Evolutionary conservation across 805 yeast genomes (phyloP).

Genomic region (Wickerhamomyces bisporus): DNA sequence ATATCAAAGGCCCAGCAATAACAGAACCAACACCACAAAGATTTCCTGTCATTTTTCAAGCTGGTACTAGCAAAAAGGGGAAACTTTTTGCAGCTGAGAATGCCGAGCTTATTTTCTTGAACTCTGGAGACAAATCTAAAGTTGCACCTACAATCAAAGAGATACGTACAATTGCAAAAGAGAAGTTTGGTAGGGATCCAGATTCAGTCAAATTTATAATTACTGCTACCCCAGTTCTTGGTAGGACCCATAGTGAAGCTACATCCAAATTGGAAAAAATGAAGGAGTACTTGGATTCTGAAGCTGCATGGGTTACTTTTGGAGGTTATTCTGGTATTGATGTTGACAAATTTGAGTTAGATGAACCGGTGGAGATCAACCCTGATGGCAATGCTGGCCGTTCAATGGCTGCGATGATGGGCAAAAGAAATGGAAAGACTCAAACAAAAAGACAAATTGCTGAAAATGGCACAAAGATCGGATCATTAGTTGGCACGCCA

Average conservation of each 20-base stretch:
- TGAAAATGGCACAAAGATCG: conserved; percentile 29
- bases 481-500: conserved; percentile 30
- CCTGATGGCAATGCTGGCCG: conserved; percentile 29
- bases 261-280: conserved; percentile 27
- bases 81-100: conserved; percentile 36
- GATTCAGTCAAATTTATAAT: conserved; percentile 32
- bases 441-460: conserved; percentile 21
- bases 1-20: conserved; percentile 35
- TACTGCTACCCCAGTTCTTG: conserved; percentile 29
- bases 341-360: conserved; percentile 14
- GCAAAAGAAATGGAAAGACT: conserved; percentile 23
- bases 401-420: conserved; percentile 30
- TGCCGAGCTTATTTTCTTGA: conserved; percentile 37
- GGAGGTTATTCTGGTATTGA: conserved; percentile 26
- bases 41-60: conserved; percentile 38
- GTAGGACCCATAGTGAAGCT: conserved; percentile 35
- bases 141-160: conserved; percentile 26
- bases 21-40: conserved; percentile 39
- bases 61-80: conserved; percentile 37
- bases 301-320: conserved; percentile 39
- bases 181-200: conserved; percentile 32
- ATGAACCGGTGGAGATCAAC: conserved; percentile 21
- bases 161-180: conserved; percentile 28
- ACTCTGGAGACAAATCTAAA: conserved; percentile 27
- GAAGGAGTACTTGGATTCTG: conserved; percentile 28